Evolutionary conservation across 2,329 filamentous ascomycete species (phyloP).

Genomic region (Corynespora cassiicola): DNA sequence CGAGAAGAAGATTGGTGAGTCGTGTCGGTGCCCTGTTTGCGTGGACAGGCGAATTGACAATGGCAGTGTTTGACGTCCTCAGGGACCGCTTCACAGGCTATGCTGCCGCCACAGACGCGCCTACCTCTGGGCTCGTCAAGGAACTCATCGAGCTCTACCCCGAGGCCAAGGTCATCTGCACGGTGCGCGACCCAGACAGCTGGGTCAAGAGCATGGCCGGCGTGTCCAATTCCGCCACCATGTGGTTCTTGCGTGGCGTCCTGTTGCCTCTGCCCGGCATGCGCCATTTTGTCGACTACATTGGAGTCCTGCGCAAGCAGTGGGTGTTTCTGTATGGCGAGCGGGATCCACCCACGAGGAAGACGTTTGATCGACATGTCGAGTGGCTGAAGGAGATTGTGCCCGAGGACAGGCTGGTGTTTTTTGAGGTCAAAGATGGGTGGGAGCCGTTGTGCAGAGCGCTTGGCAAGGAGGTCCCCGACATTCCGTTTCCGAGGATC

Average conservation of each 20-base stretch:
- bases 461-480: slow-evolving; percentile 21
- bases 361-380: slow-evolving; percentile 16
- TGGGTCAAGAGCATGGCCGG: slow-evolving; percentile 28
- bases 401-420: slow-evolving; percentile 18
- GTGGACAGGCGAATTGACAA: too few relatives aligned
- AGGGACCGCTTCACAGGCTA: slow-evolving; percentile 49
- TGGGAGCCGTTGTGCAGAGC: slow-evolving; percentile 27
- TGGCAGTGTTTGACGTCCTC: slow-evolving; percentile 39
- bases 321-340: slow-evolving; percentile 17
- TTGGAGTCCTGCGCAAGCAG: slow-evolving; percentile 16
- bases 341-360: slow-evolving; percentile 5
- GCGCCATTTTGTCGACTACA: slow-evolving; percentile 23
- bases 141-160: slow-evolving; percentile 59
- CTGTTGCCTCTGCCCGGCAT: slow-evolving; percentile 27
- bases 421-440: slow-evolving; percentile 26
- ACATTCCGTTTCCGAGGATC: slow-evolving; percentile 25
- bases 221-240: slow-evolving; percentile 10
- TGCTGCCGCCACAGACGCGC: slow-evolving; percentile 55
- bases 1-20: slow-evolving; percentile 14
- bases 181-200: slow-evolving; percentile 23
- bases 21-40: too few relatives aligned
- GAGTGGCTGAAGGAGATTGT: slow-evolving; percentile 23
- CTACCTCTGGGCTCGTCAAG: slow-evolving; percentile 50
- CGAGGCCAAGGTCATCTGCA: slow-evolving; percentile 54
- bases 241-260: slow-evolving; percentile 24